These are phyloP conservation scores for Rhodotorula sp. DNA, from an alignment of 1,284 basidiomycete species.

Conservation along the genomic window DNA sequence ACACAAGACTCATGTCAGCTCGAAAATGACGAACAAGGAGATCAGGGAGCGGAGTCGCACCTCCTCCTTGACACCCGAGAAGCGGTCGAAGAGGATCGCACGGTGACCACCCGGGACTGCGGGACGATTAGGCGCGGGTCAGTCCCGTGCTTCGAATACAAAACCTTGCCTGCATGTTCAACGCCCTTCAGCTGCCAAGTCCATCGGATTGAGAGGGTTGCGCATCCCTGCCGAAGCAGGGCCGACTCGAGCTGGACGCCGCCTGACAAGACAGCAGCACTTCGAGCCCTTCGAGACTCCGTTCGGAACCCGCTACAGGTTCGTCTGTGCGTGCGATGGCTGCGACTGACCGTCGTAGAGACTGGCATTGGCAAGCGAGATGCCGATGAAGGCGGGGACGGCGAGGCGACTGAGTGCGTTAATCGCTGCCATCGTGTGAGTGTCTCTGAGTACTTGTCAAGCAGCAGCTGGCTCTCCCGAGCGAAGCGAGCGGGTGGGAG, in stretches of 20 bases:
- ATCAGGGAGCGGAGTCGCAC: slow-evolving; percentile 37
- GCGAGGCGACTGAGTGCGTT: slow-evolving; percentile 30
- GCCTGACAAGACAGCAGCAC: no score
- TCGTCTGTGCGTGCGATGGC: no score
- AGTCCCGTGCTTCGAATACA: no score
- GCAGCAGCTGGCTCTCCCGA: background rate
- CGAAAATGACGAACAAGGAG: background rate
- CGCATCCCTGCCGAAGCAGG: no score
- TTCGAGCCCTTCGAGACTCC: no score
- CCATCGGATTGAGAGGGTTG: no score
- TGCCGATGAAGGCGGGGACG: slow-evolving; percentile 72
- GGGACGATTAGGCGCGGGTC: background rate
- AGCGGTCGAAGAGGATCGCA: slow-evolving; percentile 98
- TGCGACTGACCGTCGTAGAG: slow-evolving; percentile 72
- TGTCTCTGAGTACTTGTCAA: background rate
- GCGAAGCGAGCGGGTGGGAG: background rate
- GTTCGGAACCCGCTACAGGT: no score
- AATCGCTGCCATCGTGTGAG: slow-evolving; percentile 24
- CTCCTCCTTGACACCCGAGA: slow-evolving; percentile 81
- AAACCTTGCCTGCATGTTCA: background rate
- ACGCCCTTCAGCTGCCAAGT: no score
- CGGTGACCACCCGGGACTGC: slow-evolving; percentile 51
- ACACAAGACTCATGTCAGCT: background rate
- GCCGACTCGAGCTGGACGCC: no score
- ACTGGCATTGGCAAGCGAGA: slow-evolving; percentile 67